Evolutionary conservation across 805 yeast genomes (phyloP).

Genomic region (Yamadazyma takamatsuzukensis): DNA sequence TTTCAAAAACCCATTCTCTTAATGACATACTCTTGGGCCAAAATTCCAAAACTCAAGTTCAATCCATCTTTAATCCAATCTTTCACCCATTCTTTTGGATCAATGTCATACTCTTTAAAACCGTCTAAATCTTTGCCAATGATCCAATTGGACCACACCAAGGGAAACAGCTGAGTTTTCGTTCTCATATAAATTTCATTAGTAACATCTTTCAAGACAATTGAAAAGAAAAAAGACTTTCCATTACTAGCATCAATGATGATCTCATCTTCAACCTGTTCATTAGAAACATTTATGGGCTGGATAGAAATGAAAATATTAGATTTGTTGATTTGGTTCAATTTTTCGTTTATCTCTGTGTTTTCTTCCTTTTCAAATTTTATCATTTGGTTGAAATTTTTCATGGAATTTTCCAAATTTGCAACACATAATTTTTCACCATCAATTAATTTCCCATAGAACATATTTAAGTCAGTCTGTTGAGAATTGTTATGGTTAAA

Average conservation of each 20-base stretch:
- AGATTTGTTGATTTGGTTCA: constrained; percentile 38
- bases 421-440: constrained; percentile 89
- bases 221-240: constrained; percentile 67
- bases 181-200: constrained; percentile 72
- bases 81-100: constrained; percentile 42
- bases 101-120: constrained; percentile 25
- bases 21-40: constrained; percentile 88
- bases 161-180: constrained; percentile 86
- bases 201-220: constrained; percentile 72
- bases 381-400: constrained; percentile 28
- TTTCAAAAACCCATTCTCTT: constrained; percentile 73
- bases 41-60: constrained; percentile 72
- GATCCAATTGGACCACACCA: constrained; percentile 93
- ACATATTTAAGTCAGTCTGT: constrained; percentile 53
- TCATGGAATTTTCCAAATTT: constrained; percentile 72
- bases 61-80: constrained; percentile 57
- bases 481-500: constrained; percentile 30
- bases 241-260: constrained; percentile 45
- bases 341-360: constrained; percentile 14
- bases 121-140: constrained; percentile 37
- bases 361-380: constrained; percentile 17
- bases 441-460: constrained; percentile 72
- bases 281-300: constrained; percentile 42
- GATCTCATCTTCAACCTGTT: constrained; percentile 18
- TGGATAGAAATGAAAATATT: constrained; percentile 69